These are phyloP conservation scores for Saitoella complicata DNA, from an alignment of 805 yeast species.

Conservation along the genomic window DNA sequence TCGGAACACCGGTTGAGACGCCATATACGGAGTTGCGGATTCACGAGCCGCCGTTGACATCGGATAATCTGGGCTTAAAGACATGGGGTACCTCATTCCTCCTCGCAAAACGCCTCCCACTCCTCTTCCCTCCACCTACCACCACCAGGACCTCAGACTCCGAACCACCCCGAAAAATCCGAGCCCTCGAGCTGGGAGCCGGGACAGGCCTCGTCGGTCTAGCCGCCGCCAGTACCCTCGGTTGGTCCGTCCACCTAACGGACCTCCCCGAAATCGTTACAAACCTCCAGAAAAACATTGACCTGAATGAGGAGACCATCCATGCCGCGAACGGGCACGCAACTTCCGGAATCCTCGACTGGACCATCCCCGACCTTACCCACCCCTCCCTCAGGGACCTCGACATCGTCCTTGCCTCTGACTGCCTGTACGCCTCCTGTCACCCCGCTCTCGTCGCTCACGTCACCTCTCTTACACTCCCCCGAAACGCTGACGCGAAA, in stretches of 20 bases:
- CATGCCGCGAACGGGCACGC: background rate
- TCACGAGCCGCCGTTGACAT: slow-evolving; percentile 68
- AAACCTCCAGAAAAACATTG: slow-evolving; percentile 44
- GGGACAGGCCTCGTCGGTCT: slow-evolving; percentile 89
- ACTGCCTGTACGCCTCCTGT: background rate
- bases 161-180: slow-evolving; percentile 15
- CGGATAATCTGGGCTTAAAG: slow-evolving; percentile 71
- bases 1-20: slow-evolving; percentile 13
- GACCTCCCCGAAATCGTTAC: slow-evolving; percentile 64
- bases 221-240: slow-evolving; percentile 34
- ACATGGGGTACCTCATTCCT: slow-evolving; percentile 88
- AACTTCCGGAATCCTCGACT: background rate
- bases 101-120: slow-evolving; percentile 37
- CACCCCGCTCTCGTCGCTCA: no score
- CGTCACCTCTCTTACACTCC: no score
- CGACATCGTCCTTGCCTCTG: background rate
- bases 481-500: no score
- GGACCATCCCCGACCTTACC: background rate
- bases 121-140: slow-evolving; percentile 1
- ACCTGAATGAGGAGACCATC: slow-evolving; percentile 25
- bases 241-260: slow-evolving; percentile 37
- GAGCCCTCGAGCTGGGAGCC: slow-evolving; percentile 55
- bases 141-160: background rate
- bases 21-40: slow-evolving; percentile 23
- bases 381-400: background rate